Evolutionary conservation across 176 grass and related monocot genomes (phyloP).

Genomic region (Pharus latifolius): DNA sequence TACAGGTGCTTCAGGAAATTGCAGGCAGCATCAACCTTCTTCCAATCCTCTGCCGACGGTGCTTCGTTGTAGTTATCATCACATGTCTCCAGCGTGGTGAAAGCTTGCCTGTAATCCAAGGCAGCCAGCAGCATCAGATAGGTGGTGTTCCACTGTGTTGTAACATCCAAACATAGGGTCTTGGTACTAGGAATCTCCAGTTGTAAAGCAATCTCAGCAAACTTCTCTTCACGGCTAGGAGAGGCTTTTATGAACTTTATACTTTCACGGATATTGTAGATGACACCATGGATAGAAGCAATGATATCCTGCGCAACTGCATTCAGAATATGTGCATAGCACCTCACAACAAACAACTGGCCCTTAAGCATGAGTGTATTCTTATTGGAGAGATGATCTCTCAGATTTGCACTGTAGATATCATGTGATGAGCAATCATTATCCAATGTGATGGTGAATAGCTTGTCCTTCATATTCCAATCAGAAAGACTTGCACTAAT

Average conservation of each 20-base stretch:
- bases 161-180: constrained; percentile 52
- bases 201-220: constrained; percentile 54
- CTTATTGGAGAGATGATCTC: constrained; percentile 57
- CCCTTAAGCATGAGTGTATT: constrained; percentile 54
- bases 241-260: constrained; percentile 71
- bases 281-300: constrained; percentile 59
- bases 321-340: constrained; percentile 56
- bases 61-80: constrained; percentile 64
- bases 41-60: constrained; percentile 53
- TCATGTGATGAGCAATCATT: constrained; percentile 69
- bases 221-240: constrained; percentile 46
- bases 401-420: constrained; percentile 71
- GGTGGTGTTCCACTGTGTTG: constrained; percentile 69
- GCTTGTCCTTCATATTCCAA: constrained; percentile 55
- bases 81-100: constrained; percentile 43
- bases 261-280: constrained; percentile 74
- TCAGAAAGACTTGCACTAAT: constrained; percentile 46
- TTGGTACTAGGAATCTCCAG: constrained; percentile 56
- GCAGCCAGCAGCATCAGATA: constrained; percentile 62
- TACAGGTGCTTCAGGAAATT: constrained; percentile 40
- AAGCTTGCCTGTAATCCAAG: constrained; percentile 57
- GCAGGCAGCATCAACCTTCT: constrained; percentile 48
- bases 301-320: constrained; percentile 55
- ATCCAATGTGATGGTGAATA: constrained; percentile 64
- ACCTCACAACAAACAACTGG: constrained; percentile 64